Evolutionary conservation across 176 grass and related monocot genomes (phyloP).

Genomic region (Eleusine coracana): DNA sequence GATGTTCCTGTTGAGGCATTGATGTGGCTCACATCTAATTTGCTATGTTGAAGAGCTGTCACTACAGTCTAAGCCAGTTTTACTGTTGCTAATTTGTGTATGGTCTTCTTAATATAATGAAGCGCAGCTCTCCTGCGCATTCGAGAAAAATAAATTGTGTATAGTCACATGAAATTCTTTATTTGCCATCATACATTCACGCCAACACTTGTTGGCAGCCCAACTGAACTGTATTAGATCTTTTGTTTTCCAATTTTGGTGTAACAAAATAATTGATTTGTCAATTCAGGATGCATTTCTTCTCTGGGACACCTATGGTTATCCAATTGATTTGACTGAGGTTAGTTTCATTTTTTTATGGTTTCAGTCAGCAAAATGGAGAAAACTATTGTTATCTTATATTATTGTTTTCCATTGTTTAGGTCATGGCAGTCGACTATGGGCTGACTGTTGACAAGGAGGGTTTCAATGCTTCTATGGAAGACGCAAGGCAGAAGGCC

Average conservation of each 20-base stretch:
- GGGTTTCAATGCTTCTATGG: slow-evolving; percentile 78
- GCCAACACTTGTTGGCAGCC: neutral
- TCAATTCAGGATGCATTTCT: slow-evolving; percentile 84
- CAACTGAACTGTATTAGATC: neutral
- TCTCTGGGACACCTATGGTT: slow-evolving; percentile 94
- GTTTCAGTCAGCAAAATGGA: slow-evolving; percentile 21
- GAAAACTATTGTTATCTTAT: slow-evolving; percentile 5
- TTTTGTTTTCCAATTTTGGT: neutral
- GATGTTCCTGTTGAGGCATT: neutral
- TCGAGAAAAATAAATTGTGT: neutral
- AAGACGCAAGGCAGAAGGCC: slow-evolving; percentile 92
- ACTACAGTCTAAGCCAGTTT: slow-evolving; percentile 7
- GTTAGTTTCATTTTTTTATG: slow-evolving; percentile 49
- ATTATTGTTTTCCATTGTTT: slow-evolving; percentile 15
- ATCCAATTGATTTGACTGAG: slow-evolving; percentile 97
- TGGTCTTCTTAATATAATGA: neutral
- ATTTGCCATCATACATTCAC: neutral
- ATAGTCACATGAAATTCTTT: neutral
- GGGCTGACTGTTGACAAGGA: slow-evolving; percentile 75
- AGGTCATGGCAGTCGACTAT: slow-evolving; percentile 89
- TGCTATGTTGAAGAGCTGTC: neutral
- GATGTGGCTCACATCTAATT: neutral
- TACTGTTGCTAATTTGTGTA: neutral
- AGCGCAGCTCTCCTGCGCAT: too few relatives aligned
- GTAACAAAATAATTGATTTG: neutral